Conservation (phyloP, 2,329 filamentous ascomycete genomes). For the Orbilia brochopaga region DNA sequence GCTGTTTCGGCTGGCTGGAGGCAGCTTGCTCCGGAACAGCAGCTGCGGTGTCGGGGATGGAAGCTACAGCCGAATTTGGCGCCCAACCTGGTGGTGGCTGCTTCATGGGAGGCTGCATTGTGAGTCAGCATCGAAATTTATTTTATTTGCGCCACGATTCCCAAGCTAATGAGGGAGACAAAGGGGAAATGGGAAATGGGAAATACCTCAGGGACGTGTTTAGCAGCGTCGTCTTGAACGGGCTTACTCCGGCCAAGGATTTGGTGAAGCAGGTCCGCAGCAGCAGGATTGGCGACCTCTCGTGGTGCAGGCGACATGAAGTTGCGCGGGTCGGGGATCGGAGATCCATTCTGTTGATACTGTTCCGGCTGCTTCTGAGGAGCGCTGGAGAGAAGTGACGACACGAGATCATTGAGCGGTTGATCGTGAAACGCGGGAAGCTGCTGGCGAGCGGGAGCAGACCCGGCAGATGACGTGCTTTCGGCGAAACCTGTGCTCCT, state of each 20-base stretch:
- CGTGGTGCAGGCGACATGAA: slow-evolving; percentile 60
- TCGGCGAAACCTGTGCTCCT: slow-evolving; percentile 46
- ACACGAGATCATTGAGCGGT: slow-evolving; percentile 40
- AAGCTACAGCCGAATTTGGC: slow-evolving; percentile 28
- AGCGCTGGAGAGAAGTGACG: slow-evolving; percentile 40
- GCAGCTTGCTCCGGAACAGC: slow-evolving; percentile 54
- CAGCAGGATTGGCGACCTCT: slow-evolving; percentile 70
- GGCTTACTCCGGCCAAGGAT: slow-evolving; percentile 76
- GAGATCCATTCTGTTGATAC: slow-evolving; percentile 1
- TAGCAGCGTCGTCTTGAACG: slow-evolving; percentile 51
- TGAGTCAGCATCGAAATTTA: slow-evolving; percentile 15
- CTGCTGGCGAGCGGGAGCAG: slow-evolving; percentile 23
- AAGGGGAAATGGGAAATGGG: no score
- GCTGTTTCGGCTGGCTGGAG: slow-evolving; percentile 58
- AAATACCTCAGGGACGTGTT: slow-evolving; percentile 32
- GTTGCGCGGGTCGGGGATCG: slow-evolving; percentile 60
- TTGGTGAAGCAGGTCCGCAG: slow-evolving; percentile 75
- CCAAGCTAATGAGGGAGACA: neutral
- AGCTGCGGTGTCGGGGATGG: slow-evolving; percentile 40
- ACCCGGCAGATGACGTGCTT: slow-evolving; percentile 16
- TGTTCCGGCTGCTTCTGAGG: slow-evolving; percentile 33
- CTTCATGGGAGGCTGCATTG: neutral
- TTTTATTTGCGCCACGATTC: neutral
- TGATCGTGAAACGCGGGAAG: slow-evolving; percentile 34
- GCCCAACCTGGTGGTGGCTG: slow-evolving; percentile 23